Evolutionary conservation across 768 basidiomycete genomes (phyloP).

Genomic region (Boletus subcaerulescens): DNA sequence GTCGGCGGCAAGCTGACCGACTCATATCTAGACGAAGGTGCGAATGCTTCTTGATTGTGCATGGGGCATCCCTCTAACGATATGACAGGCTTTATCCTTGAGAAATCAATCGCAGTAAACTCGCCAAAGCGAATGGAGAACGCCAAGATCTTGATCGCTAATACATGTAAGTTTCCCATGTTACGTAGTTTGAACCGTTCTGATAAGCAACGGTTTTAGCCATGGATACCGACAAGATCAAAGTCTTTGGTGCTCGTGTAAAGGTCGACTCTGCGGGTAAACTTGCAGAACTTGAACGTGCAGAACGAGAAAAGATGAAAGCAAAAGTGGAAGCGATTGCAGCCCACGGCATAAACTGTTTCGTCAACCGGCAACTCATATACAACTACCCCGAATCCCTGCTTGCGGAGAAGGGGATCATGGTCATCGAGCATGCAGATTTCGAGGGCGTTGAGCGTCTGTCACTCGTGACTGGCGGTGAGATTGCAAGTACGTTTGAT

Average conservation of each 20-base stretch:
- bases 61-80: background rate
- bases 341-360: constrained; percentile 91
- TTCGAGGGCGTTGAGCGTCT: constrained; percentile 98
- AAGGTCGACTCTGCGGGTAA: constrained; percentile 96
- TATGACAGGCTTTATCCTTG: constrained; percentile 85
- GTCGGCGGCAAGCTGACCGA: constrained; percentile 98
- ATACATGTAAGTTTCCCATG: constrained; percentile 71
- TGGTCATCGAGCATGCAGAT: constrained; percentile 97
- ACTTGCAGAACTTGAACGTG: constrained; percentile 95
- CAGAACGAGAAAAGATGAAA: constrained; percentile 99
- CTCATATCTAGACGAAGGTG: constrained; percentile 96
- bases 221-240: constrained; percentile 99
- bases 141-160: constrained; percentile 94
- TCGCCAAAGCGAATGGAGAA: constrained; percentile 94
- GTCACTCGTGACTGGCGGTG: constrained; percentile 95
- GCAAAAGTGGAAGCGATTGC: constrained; percentile 95
- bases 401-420: constrained; percentile 90
- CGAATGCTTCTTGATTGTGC: constrained; percentile 3
- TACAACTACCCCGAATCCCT: constrained; percentile 99
- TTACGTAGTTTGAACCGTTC: background rate
- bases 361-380: constrained; percentile 97
- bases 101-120: constrained; percentile 92
- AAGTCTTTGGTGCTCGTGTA: constrained; percentile 95
- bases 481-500: constrained; percentile 95
- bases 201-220: constrained; percentile 44